A percentile compares a stretch with the other conserved stretches of the same genome.
phyloP scores from a whole-genome alignment of 2,329 filamentous ascomycete species.

The Colletotrichum karsti region DNA sequence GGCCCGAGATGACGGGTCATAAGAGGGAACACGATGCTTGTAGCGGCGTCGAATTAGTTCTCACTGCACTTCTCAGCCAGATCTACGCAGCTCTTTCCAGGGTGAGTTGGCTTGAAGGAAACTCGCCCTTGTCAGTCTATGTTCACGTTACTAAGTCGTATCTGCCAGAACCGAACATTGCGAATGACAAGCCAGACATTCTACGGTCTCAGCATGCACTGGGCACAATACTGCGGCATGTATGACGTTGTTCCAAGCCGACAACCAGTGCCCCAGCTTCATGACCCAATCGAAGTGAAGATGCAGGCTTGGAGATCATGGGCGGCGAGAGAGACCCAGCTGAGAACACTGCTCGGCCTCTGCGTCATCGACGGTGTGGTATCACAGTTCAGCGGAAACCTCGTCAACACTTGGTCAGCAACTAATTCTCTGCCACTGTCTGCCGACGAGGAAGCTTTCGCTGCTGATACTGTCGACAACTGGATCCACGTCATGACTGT shows the following conservation, averaged over 20 bases:
- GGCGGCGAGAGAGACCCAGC: background rate
- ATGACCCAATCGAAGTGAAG: background rate
- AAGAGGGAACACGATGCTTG: background rate
- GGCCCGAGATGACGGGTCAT: background rate
- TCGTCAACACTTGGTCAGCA: background rate
- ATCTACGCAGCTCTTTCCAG: background rate
- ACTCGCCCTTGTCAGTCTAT: background rate
- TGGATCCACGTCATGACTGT: background rate
- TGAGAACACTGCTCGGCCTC: background rate
- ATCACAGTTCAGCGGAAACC: conserved; percentile 5
- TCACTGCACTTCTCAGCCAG: background rate
- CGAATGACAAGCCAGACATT: conserved; percentile 9
- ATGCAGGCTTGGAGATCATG: background rate
- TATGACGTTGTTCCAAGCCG: background rate
- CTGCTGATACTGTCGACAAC: background rate
- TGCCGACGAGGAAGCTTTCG: background rate
- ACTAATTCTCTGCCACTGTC: background rate
- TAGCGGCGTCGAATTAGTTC: background rate
- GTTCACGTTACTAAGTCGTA: background rate
- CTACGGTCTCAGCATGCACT: conserved; percentile 6
- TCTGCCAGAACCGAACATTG: background rate
- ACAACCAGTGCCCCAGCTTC: background rate
- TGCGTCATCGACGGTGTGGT: conserved; percentile 3
- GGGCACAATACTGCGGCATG: conserved; percentile 5
- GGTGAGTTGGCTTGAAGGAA: background rate